Evolutionary conservation across 192 early-diverging fungal genomes (phyloP), one percentile per base, ranked within the genome.

Genomic region (Coemansia sp.): DNA sequence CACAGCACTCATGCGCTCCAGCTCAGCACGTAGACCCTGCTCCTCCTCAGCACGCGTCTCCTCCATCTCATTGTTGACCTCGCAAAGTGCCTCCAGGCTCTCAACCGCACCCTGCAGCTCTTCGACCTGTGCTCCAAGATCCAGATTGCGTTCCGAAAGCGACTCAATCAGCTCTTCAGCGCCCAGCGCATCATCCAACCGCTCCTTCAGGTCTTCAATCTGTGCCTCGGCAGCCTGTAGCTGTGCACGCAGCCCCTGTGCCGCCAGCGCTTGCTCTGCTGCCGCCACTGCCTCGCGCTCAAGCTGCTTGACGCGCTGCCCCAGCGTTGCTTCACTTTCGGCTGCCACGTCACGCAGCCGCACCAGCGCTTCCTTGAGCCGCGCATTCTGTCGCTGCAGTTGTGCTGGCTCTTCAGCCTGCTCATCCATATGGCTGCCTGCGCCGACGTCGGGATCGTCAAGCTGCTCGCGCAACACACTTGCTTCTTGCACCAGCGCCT

Each of bases 11-110:
- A 91, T 91, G 53, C 87, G 78, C 59, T 90, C 88, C 65, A 82
- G 42, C 61, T 96, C 96, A 20, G 85, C 87, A 54, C 89, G 86
- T 42, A 96, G 78, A 38, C 93, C 87, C 59, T 93, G 88, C 69
- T 93, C 90, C 21, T 90, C 93, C 52, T 94, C 89, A 4, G 94
- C 84, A 63, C 95, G 94, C 63, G 89, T 91, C 66, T 95, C 93
- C 70, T 98, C 96, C 65, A 96, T 77, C 74, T 96, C 94, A 63
- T 98, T 93, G 68, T 89, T 92, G 48, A 96, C 75, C 62, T 91
- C 91, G 72, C 91, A 91, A 40, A 98, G 81, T 5, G 90, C 89
- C 74, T 98, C 94, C 34, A 98, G 80, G 70, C 92, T 95, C 57
- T 94, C 94, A 34, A 95, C 85, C 0, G 74, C 81, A 34, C 72